Conservation (phyloP, 2,329 filamentous ascomycete genomes). For the Exutisphaerella laricina region DNA sequence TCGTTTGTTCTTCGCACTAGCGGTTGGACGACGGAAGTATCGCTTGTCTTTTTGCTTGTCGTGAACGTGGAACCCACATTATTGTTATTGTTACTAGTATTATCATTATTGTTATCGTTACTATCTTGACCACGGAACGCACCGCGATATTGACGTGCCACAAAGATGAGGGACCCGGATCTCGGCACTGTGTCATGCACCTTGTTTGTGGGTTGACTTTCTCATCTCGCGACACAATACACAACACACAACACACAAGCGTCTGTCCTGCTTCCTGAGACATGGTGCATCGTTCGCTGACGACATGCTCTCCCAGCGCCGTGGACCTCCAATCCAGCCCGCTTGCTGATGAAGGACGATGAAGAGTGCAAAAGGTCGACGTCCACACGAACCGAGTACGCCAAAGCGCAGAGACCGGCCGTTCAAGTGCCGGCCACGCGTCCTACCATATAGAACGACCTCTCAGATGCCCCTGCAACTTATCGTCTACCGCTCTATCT, state of each 20-base stretch:
- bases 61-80: not conserved
- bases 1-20: not conserved
- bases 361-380: not conserved
- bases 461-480: no score
- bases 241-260: no score
- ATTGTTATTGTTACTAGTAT: not conserved
- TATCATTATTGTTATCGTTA: no score
- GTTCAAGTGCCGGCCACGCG: conserved; percentile 1
- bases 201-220: no score
- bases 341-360: not conserved
- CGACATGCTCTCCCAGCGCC: not conserved
- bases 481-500: no score
- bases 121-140: not conserved
- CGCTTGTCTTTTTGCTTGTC: conserved; percentile 5
- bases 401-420: not conserved
- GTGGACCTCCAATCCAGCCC: no score
- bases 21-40: not conserved
- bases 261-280: no score
- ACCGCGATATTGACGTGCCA: no score
- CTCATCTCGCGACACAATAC: no score
- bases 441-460: not conserved
- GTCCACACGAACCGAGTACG: not conserved
- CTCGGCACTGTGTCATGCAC: no score
- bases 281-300: not conserved
- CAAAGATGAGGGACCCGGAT: no score